phyloP scores from a whole-genome alignment of 805 yeast species.

The Naumovozyma dairenensis region DNA sequence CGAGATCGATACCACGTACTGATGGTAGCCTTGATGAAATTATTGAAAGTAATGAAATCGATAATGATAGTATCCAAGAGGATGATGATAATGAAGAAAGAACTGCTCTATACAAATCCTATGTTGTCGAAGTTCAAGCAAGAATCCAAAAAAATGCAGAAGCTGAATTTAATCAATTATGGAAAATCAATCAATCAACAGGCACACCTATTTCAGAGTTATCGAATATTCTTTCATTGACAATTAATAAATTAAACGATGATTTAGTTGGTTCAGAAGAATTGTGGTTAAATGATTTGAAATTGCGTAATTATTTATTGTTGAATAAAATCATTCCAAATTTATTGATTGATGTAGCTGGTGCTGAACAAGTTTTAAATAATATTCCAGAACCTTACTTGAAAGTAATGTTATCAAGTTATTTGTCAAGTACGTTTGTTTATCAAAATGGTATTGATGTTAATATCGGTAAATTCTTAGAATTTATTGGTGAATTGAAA shows the following conservation, averaged over 20 bases:
- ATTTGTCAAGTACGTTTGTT: constrained; percentile 74
- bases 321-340: constrained; percentile 71
- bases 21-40: too few relatives aligned
- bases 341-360: constrained; percentile 52
- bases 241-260: constrained; percentile 78
- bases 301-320: constrained; percentile 61
- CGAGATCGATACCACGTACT: too few relatives aligned
- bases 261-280: constrained; percentile 74
- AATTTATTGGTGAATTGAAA: constrained; percentile 51
- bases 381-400: constrained; percentile 85
- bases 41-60: too few relatives aligned
- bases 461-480: constrained; percentile 70
- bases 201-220: constrained; percentile 54
- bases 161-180: constrained; percentile 75
- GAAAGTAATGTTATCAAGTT: constrained; percentile 80
- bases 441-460: constrained; percentile 69
- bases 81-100: constrained; percentile 37
- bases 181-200: constrained; percentile 62
- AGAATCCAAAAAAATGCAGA: constrained; percentile 70
- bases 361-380: constrained; percentile 54
- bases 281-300: constrained; percentile 72
- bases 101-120: constrained; percentile 71
- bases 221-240: constrained; percentile 73
- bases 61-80: too few relatives aligned
- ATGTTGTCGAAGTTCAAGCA: constrained; percentile 75